Evolutionary conservation across 768 basidiomycete genomes (phyloP).

Genomic region (Dacryopinax primogenitus): DNA sequence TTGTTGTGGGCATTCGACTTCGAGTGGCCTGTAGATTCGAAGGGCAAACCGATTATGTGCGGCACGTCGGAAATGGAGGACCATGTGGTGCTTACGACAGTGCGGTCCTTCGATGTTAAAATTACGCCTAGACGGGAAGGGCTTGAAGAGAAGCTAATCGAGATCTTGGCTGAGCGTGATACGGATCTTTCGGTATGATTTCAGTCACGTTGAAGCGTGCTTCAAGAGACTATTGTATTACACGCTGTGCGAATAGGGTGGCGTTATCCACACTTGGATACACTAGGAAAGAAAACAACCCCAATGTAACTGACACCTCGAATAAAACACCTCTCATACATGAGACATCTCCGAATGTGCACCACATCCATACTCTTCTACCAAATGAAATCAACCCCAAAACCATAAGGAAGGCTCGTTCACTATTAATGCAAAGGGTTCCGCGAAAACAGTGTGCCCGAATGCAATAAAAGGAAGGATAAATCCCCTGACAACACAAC

Average conservation of each 20-base stretch:
- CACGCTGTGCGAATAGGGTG: too few relatives aligned
- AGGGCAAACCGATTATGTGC: constrained; percentile 29
- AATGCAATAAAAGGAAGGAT: constrained; percentile 13
- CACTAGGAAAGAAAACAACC: too few relatives aligned
- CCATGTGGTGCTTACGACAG: not conserved
- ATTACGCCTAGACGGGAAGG: not conserved
- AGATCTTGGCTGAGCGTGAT: too few relatives aligned
- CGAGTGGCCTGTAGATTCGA: constrained; percentile 30
- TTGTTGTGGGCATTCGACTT: constrained; percentile 39
- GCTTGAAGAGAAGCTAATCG: not conserved
- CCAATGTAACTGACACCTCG: too few relatives aligned
- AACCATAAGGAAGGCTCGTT: not conserved
- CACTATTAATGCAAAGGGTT: not conserved
- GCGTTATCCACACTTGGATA: too few relatives aligned
- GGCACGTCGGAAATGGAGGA: not conserved
- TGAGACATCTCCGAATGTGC: too few relatives aligned
- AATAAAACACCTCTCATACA: too few relatives aligned
- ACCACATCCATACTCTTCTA: too few relatives aligned
- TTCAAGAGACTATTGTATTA: too few relatives aligned
- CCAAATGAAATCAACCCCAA: too few relatives aligned
- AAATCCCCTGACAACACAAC: constrained; percentile 22
- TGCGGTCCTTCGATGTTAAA: not conserved
- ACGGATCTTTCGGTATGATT: too few relatives aligned
- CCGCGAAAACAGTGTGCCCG: not conserved
- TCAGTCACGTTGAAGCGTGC: too few relatives aligned